A percentile compares a stretch with the other conserved stretches of the same genome.
Conservation (phyloP, 495 filamentous ascomycete genomes). For the Trichoderma orchidacearum region DNA sequence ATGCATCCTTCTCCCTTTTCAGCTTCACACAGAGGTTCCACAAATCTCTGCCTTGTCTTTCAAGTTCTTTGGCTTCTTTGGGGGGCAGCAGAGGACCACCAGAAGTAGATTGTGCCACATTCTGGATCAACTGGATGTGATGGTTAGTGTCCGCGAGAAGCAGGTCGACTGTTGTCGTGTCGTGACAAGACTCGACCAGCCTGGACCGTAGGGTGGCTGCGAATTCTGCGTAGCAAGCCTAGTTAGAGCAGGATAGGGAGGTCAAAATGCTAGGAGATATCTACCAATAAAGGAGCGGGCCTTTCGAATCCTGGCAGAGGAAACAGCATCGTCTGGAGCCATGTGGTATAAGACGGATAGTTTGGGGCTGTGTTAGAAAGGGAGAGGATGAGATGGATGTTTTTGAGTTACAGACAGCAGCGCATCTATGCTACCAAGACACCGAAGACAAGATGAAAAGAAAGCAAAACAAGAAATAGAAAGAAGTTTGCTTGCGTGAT, state of each 20-base stretch:
- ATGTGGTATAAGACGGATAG: too few relatives aligned
- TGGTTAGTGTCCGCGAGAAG: constrained; percentile 1
- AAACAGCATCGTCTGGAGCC: not conserved
- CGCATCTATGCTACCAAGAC: too few relatives aligned
- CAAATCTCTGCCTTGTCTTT: constrained; percentile 37
- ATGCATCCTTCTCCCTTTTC: constrained; percentile 12
- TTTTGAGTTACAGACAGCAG: too few relatives aligned
- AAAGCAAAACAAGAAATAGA: not conserved
- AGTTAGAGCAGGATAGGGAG: not conserved
- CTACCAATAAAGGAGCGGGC: not conserved
- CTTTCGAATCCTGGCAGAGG: not conserved
- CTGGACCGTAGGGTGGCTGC: not conserved
- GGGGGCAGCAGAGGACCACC: not conserved
- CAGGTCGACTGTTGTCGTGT: not conserved
- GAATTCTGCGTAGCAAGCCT: not conserved
- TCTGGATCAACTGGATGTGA: constrained; percentile 5
- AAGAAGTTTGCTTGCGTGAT: not conserved
- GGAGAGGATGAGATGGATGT: too few relatives aligned
- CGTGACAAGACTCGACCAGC: not conserved
- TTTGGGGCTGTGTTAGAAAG: too few relatives aligned
- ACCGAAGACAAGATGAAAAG: not conserved
- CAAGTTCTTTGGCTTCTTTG: constrained; percentile 31
- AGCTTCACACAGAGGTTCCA: constrained; percentile 57
- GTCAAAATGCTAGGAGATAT: not conserved
- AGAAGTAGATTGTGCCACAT: not conserved